Base-by-base conservation (phyloP, 768 basidiomycete genomes). In the Amanita fuliginea region DNA sequence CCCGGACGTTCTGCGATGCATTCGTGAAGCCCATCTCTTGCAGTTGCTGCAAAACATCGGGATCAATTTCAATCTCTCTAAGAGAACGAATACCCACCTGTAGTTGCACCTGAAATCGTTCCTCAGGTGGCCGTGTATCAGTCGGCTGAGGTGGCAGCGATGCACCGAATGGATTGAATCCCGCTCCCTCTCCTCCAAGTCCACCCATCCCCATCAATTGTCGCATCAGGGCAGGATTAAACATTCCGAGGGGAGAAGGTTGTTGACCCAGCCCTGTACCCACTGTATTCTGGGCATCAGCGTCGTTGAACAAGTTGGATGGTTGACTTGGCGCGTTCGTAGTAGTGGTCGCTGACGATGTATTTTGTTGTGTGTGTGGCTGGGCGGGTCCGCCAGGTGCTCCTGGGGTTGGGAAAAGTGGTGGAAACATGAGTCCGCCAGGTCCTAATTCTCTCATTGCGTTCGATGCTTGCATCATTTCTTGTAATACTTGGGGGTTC, bases 1-100 rank as follows among this genome's bases (percentile, higher is more conserved):
- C 93, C 3, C 93, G 75, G 6, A 98, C 74, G 62, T 97, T 98
- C 73, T 92, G 88, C 36, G 77, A 63, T 6, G 91, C 91, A 50
- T 95, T 92, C 46, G 75, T 78, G 65, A 98, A 90, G 1, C 91
- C 94, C 95, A 98, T 97, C 52, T 86, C 88, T 61, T 90, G 84
- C 59, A 98, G 64, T 83, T 94, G 91, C 86, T 91, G 55, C 4
- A 26, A 7, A n/a, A 28, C 22, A 41, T 36, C 3, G 18, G 16
- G 22, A 5, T 22, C 32, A 51, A 41, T 11, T 37, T 14, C 19
- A 30, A 35, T 16, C 40, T 16, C 40, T 30, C 21, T 46, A 47
- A 26, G 45, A 41, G 40, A 28, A 28, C 3, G 7, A 7, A 2
- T 9, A 1, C 73, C 8, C 22, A 83, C 86, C 76, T 86, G 83